Evolutionary conservation across 768 basidiomycete genomes (phyloP).

Genomic region (Auricularia auricula-judae): DNA sequence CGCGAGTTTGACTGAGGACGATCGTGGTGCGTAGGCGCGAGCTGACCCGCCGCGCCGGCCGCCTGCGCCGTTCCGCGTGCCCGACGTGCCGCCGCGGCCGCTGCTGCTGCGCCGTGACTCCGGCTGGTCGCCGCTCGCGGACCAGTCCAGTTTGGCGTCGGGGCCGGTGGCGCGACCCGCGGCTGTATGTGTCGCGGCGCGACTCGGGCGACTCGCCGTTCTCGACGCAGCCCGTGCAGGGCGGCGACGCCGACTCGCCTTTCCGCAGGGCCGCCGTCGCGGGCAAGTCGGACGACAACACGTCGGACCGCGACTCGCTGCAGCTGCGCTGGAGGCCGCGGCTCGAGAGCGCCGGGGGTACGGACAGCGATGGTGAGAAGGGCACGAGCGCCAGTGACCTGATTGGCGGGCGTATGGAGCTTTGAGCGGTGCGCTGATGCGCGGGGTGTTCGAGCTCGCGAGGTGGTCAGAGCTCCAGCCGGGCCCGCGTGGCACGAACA

Average conservation of each 20-base stretch:
- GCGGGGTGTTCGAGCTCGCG: too few relatives aligned
- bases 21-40: not conserved
- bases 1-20: not conserved
- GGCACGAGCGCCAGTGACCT: not conserved
- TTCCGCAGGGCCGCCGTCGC: not conserved
- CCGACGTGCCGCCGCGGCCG: not conserved
- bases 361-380: not conserved
- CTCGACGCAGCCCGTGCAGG: not conserved
- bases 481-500: too few relatives aligned
- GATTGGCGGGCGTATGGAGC: not conserved
- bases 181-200: accelerated
- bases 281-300: not conserved
- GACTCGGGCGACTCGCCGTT: not conserved
- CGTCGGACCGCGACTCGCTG: not conserved
- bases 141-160: too few relatives aligned
- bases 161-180: not conserved
- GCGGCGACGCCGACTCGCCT: not conserved
- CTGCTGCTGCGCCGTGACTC: not conserved
- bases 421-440: not conserved
- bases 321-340: not conserved
- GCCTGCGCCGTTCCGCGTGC: not conserved
- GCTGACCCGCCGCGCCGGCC: not conserved
- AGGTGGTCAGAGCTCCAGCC: too few relatives aligned
- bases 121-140: not conserved
- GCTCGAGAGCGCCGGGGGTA: not conserved